Conservation (phyloP, 2,329 filamentous ascomycete genomes). For the Delphinella strobiligena region DNA sequence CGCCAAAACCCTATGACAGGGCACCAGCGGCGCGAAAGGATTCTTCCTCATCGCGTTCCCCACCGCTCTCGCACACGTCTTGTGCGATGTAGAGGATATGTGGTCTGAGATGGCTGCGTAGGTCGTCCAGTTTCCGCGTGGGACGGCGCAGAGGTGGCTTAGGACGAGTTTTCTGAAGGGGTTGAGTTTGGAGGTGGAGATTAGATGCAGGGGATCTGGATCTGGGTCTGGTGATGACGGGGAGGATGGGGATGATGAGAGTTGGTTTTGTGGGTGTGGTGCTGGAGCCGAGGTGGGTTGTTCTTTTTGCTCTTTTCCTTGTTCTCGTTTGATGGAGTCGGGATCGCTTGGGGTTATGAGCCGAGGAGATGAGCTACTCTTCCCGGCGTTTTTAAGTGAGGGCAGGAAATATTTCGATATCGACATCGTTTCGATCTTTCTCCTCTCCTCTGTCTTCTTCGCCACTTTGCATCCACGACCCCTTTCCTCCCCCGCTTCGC, state of each 20-base stretch:
- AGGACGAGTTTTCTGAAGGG: constrained; percentile 32
- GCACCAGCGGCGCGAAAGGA: constrained; percentile 30
- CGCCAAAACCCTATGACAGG: constrained; percentile 28
- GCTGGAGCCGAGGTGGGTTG: background rate
- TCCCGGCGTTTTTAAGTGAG: constrained; percentile 10
- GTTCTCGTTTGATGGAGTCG: background rate
- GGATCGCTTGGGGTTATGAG: constrained; percentile 1
- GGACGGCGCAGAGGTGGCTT: constrained; percentile 22
- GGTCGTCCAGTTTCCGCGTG: constrained; percentile 22
- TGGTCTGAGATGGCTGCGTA: constrained; percentile 24
- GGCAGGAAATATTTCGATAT: constrained; percentile 21
- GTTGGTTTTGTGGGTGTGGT: constrained; percentile 13
- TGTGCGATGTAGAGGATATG: constrained; percentile 20
- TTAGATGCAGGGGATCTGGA: constrained; percentile 24
- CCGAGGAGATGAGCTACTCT: constrained; percentile 2
- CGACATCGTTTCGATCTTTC: background rate
- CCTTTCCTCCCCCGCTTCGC: constrained; percentile 1
- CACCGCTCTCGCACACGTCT: constrained; percentile 26
- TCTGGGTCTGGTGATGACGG: constrained; percentile 31
- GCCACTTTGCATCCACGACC: background rate
- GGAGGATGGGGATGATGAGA: constrained; percentile 12
- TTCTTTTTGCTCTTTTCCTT: background rate
- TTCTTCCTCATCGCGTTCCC: constrained; percentile 30
- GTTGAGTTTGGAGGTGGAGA: constrained; percentile 35
- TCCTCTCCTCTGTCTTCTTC: constrained; percentile 1